Evolutionary conservation across 1,139 yeast species (phyloP).

Genomic region (Blastobotrys illinoisensis): DNA sequence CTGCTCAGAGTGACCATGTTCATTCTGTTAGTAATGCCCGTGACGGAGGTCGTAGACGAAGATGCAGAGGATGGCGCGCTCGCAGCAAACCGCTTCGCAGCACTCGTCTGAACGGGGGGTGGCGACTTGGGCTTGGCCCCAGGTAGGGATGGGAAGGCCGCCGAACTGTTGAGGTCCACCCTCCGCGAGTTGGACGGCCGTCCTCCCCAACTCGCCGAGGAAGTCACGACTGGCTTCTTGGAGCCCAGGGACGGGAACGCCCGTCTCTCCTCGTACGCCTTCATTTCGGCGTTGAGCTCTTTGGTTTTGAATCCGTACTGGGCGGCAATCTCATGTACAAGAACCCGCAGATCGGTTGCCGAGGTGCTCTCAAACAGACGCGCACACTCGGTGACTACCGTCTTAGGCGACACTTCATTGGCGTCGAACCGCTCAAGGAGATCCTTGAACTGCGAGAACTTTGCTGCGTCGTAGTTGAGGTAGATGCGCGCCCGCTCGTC

Average conservation of each 20-base stretch:
- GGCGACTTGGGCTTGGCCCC: background rate
- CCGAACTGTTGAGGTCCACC: slow-evolving; percentile 5
- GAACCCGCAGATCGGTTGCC: slow-evolving; percentile 39
- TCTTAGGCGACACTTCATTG: slow-evolving; percentile 44
- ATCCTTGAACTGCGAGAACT: slow-evolving; percentile 45
- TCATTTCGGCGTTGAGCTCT: slow-evolving; percentile 15
- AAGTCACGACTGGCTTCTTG: background rate
- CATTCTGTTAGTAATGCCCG: slow-evolving; percentile 7
- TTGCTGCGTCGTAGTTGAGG: slow-evolving; percentile 47
- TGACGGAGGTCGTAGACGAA: background rate
- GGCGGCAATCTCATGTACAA: slow-evolving; percentile 42
- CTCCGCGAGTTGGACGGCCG: background rate
- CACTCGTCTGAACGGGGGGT: background rate
- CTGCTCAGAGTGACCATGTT: background rate
- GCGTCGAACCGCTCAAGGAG: slow-evolving; percentile 47
- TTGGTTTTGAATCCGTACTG: slow-evolving; percentile 26
- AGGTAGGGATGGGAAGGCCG: slow-evolving; percentile 26
- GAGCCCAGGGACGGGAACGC: slow-evolving; percentile 14
- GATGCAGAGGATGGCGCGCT: slow-evolving; percentile 1
- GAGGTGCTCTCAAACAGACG: slow-evolving; percentile 40
- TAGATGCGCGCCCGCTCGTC: slow-evolving; percentile 70
- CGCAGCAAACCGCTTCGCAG: background rate
- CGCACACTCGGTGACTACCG: slow-evolving; percentile 47
- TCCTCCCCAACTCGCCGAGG: slow-evolving; percentile 2
- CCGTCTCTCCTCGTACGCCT: slow-evolving; percentile 17